A percentile compares a stretch with the other conserved stretches of the same genome.
Evolutionary conservation across 75 land plant genomes (phyloP).

Genomic region (Azolla pinnata): DNA sequence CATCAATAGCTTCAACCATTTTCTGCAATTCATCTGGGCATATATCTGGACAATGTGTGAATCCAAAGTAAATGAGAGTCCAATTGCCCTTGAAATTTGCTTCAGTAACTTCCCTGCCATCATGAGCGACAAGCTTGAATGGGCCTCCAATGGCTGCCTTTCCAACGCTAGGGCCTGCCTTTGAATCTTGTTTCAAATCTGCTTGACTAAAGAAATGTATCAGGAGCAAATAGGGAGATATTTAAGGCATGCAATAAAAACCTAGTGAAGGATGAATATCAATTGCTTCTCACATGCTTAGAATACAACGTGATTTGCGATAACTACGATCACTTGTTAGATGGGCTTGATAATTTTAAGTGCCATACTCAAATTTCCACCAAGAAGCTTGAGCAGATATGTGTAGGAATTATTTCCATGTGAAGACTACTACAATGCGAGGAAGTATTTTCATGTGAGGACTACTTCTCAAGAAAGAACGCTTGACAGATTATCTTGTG

Average conservation of each 20-base stretch:
- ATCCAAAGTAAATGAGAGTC: slow-evolving; percentile 88
- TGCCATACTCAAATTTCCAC: no score
- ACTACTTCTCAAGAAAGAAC: background rate
- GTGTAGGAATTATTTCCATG: no score
- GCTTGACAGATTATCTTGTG: background rate
- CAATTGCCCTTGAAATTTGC: slow-evolving; percentile 82
- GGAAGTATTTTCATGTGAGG: background rate
- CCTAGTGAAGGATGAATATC: background rate
- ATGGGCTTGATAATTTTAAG: no score
- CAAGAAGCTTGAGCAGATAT: no score
- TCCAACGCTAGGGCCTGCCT: slow-evolving; percentile 69
- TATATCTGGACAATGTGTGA: slow-evolving; percentile 96
- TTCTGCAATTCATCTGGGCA: slow-evolving; percentile 93
- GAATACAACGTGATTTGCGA: no score
- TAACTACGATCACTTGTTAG: no score
- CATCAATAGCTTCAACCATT: slow-evolving; percentile 71
- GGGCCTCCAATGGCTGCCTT: slow-evolving; percentile 97
- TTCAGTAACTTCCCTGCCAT: slow-evolving; percentile 77
- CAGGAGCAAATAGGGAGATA: background rate
- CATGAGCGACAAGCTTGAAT: slow-evolving; percentile 73
- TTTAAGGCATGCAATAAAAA: background rate
- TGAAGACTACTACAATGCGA: background rate
- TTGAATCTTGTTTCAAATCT: slow-evolving; percentile 41
- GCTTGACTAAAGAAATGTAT: slow-evolving; percentile 8
- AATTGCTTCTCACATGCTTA: background rate